These are phyloP conservation scores for Pholiota conissans DNA, from an alignment of 768 basidiomycete genomes.

Conservation along the genomic window DNA sequence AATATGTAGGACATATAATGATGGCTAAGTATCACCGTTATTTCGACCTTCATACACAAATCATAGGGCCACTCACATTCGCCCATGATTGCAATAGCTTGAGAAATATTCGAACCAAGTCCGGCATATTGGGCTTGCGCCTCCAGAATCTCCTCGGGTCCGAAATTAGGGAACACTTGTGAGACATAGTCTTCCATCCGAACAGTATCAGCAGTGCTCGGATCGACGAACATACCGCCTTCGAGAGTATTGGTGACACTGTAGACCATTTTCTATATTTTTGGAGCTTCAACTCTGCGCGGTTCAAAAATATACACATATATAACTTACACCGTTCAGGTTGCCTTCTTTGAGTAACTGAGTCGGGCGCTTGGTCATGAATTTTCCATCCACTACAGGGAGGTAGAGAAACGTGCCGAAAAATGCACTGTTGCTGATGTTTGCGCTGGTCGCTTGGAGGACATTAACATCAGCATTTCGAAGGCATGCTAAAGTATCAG, in stretches of 20 bases:
- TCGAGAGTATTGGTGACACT: conserved; percentile 40
- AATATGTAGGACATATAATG: conserved; percentile 48
- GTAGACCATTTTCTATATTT: conserved; percentile 30
- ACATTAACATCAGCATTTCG: conserved; percentile 28
- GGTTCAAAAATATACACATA: too few species aligned
- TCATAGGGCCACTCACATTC: conserved; percentile 36
- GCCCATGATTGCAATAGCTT: conserved; percentile 37
- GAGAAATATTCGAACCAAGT: conserved; percentile 33
- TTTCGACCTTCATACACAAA: too few species aligned
- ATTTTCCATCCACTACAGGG: conserved; percentile 48
- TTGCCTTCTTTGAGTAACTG: conserved; percentile 30
- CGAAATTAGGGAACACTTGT: conserved; percentile 40
- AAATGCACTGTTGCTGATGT: conserved; percentile 32
- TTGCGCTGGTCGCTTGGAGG: conserved; percentile 34
- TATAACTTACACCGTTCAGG: conserved; percentile 14
- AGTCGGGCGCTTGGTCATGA: conserved; percentile 44
- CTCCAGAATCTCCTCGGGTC: conserved; percentile 22
- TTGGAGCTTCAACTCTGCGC: background rate
- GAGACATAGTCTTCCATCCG: conserved; percentile 32
- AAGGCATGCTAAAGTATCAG: conserved; percentile 40
- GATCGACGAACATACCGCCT: conserved; percentile 39
- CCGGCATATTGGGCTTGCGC: conserved; percentile 29
- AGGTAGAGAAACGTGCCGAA: conserved; percentile 40
- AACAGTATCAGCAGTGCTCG: conserved; percentile 24
- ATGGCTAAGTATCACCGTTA: conserved; percentile 35